Evolutionary conservation across 176 grass and related monocot genomes (phyloP), one percentile per base, ranked within the genome.

Genomic region (Oryza meyeriana): DNA sequence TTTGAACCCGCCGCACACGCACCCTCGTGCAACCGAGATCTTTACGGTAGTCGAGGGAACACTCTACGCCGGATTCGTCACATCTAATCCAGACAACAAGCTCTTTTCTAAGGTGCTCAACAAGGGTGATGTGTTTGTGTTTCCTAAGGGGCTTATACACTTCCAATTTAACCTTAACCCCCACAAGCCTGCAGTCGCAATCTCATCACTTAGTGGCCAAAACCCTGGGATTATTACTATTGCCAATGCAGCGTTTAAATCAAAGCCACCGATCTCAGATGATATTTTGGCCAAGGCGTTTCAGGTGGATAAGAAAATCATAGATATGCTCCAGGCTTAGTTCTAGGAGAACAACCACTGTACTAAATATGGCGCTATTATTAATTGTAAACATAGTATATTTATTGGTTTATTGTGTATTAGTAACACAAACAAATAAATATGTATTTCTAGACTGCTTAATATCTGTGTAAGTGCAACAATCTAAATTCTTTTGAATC

Each of bases 41-140:
- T 38, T 86, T 9, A 86, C 72, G 0, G 73, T 90, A 4, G 39
- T 87, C 0, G 71, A 90, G 9, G 84, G 84, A 0, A 90, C 84
- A 1, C 79, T 87, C 10, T 90, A 83, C 0, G 84, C 79, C 9
- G 84, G 88, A 0, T 90, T 90, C 10, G 52, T 90, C 66, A 90
- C 88, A 0, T 86, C 88, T 3, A 85, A 76, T 14, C 5, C 33
- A 20, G 31, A 79, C 10, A 82, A 82, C 36, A 83, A 61, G 8
- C 74, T 90, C 4, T 78, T 87, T 8, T 5, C 88, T 2, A 90
- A 90, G 71, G 88, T 82, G 2, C 75, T 89, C 14, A 85, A 85
- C 35, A 89, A 89, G 61, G 72, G 78, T 4, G 82, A 86, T 2
- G 83, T 90, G 12, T 90, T 90, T 35, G 83, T 89, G 24, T 89